Evolutionary conservation across 768 basidiomycete species (phyloP).

Genomic region (Psilocybe tampanensis): DNA sequence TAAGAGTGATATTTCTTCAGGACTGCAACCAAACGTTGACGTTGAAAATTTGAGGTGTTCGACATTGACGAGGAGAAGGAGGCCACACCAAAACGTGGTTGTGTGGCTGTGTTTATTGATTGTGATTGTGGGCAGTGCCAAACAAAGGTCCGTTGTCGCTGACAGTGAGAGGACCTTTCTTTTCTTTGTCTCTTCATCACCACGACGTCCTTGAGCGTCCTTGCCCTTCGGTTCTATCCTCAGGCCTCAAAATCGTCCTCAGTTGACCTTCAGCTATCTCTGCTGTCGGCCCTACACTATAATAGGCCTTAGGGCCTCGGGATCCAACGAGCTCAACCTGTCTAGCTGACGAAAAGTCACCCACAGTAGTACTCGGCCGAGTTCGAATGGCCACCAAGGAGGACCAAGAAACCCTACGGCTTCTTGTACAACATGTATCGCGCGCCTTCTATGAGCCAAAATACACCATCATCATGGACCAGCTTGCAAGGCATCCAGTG

Average conservation of each 20-base stretch:
- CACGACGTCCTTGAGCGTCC: no score
- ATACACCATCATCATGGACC: constrained; percentile 90
- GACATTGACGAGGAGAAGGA: no score
- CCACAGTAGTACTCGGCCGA: neutral
- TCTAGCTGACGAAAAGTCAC: constrained; percentile 1
- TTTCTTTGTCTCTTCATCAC: constrained; percentile 5
- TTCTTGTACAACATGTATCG: constrained; percentile 90
- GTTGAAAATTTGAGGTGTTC: no score
- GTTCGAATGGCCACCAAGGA: constrained; percentile 66
- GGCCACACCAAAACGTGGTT: no score
- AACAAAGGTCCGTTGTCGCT: no score
- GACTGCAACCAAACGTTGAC: no score
- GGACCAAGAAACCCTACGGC: constrained; percentile 79
- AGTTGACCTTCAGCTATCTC: neutral
- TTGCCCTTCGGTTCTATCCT: neutral
- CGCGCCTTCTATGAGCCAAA: constrained; percentile 95
- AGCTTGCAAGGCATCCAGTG: constrained; percentile 91
- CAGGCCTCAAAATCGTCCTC: neutral
- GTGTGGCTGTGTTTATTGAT: no score
- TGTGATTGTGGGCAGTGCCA: no score
- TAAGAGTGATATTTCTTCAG: no score
- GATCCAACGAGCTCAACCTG: constrained; percentile 3
- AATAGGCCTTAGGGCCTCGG: constrained; percentile 9
- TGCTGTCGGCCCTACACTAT: constrained; percentile 1
- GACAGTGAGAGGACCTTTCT: neutral